Conservation (phyloP, 1,284 basidiomycete species). For the Cryptococcus depauperatus region DNA sequence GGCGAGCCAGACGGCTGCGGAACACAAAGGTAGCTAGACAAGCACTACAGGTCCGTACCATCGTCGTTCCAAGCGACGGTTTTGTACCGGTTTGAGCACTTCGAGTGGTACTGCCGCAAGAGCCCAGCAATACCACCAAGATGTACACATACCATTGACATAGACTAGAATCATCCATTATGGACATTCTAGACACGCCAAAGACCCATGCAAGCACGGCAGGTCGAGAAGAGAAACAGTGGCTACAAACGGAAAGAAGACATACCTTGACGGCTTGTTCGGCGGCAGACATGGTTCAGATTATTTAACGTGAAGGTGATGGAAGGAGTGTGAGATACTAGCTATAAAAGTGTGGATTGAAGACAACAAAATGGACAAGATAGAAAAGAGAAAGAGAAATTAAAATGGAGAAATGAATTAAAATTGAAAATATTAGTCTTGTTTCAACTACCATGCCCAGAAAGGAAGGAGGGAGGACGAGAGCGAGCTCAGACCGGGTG, state of each 20-base stretch:
- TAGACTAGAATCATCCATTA: no score
- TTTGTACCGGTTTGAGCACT: no score
- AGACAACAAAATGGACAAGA: background rate
- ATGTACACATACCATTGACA: no score
- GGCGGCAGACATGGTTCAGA: conserved; percentile 10
- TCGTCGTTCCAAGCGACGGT: no score
- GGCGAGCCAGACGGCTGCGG: no score
- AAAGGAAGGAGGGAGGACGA: background rate
- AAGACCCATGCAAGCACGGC: no score
- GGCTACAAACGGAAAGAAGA: background rate
- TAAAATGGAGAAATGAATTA: background rate
- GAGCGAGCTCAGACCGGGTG: background rate
- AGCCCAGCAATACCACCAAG: no score
- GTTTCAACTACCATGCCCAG: background rate
- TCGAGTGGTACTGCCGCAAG: no score
- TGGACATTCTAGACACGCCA: no score
- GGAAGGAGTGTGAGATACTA: background rate
- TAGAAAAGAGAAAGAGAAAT: conserved; percentile 2
- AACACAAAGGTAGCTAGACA: no score
- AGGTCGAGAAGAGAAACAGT: no score
- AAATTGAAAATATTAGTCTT: background rate
- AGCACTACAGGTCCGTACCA: no score
- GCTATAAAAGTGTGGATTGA: background rate
- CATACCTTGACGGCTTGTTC: conserved; percentile 12
- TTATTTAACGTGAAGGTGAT: conserved; percentile 1